phyloP scores from a whole-genome alignment of 345 rosid species.

The Angophora floribunda region DNA sequence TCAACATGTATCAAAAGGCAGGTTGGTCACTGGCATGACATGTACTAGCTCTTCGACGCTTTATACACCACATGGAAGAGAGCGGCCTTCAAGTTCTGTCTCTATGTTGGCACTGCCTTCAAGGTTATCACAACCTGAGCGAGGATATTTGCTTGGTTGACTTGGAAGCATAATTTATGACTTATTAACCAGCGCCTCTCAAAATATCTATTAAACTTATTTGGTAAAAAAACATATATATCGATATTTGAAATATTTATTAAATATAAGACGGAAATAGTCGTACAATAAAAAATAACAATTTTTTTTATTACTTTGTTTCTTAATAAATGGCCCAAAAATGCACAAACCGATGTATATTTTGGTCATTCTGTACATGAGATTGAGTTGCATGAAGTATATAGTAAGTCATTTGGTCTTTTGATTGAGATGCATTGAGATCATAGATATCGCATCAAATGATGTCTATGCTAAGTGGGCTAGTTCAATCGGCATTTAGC shows the following conservation, averaged over 20 bases:
- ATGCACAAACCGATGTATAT: neutral
- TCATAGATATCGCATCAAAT: neutral
- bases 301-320: neutral
- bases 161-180: neutral
- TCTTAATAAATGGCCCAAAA: neutral
- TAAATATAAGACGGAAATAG: neutral
- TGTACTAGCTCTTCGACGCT: neutral
- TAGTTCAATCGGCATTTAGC: neutral
- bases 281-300: neutral
- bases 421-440: neutral
- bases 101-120: neutral
- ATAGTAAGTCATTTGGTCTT: neutral
- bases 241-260: neutral
- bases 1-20: neutral
- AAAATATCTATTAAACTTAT: neutral
- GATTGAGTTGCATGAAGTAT: neutral
- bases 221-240: neutral
- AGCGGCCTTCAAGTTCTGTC: neutral
- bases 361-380: neutral
- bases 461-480: neutral
- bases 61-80: neutral
- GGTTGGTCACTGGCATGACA: conserved; percentile 20
- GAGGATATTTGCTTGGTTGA: neutral
- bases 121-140: neutral
- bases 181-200: neutral